Evolutionary conservation across 225 moss, liverwort and hornwort genomes (phyloP).

Genomic region (Climacium dendroides): DNA sequence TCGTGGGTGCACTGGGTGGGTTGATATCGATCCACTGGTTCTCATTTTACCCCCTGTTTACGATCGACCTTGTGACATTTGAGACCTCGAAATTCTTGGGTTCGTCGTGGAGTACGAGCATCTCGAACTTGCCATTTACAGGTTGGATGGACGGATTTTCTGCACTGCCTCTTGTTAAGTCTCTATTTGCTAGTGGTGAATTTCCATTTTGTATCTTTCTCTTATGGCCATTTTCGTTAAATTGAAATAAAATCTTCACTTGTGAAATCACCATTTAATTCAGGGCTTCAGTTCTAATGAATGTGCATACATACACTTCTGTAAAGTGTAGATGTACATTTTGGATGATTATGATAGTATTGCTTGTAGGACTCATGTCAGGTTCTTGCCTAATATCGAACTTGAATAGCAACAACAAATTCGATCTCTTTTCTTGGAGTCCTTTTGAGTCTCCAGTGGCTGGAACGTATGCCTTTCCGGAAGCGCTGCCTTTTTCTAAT

Average conservation of each 20-base stretch:
- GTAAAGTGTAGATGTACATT: background rate
- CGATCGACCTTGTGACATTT: too few relatives aligned
- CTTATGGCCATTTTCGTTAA: too few relatives aligned
- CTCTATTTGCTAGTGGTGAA: background rate
- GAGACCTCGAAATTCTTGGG: too few relatives aligned
- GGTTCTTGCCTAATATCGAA: conserved; percentile 66
- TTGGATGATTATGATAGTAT: background rate
- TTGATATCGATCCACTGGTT: too few relatives aligned
- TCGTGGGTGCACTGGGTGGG: too few relatives aligned
- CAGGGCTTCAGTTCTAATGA: background rate
- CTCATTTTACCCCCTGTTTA: too few relatives aligned
- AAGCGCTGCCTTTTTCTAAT: conserved; percentile 38
- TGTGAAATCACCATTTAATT: background rate
- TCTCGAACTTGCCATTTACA: too few relatives aligned
- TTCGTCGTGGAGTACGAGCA: too few relatives aligned
- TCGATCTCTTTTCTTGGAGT: conserved; percentile 57
- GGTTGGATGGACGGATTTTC: too few relatives aligned
- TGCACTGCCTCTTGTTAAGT: background rate
- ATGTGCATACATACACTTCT: background rate
- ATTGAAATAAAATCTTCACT: too few relatives aligned
- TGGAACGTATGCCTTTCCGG: conserved; percentile 41
- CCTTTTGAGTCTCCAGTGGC: conserved; percentile 30
- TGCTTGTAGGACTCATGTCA: conserved; percentile 59
- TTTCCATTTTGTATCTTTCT: background rate
- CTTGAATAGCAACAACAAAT: conserved; percentile 44